Base-by-base conservation (phyloP, 306 rosid genomes). In the Malus sylvestris region DNA sequence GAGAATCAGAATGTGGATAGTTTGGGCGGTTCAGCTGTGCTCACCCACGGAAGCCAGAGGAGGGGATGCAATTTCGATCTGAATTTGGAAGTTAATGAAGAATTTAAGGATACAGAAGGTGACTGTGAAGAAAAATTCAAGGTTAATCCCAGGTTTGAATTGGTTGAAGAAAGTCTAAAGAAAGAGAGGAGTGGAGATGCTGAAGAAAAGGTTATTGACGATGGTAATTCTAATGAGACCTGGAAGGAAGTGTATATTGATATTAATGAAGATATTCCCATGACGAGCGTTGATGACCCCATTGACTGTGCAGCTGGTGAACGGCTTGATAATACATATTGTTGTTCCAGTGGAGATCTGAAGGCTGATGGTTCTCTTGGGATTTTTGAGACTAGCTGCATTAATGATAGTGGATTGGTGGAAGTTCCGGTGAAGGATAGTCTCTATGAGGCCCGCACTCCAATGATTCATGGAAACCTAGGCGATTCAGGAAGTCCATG, bases 21-120 rank as follows among this genome's bases (percentile, higher is more conserved):
- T 76, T 38, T 73, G 72, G 78, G 82, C 42, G n/a, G 69, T 70
- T 76, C 70, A 25, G 83, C 64, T 35, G 85, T 73, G 53, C 87
- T 58, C 75, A 77, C 8, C 1, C 68, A 71, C 75, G 81, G 79
- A 82, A 85, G 16, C 0, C 65, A 76, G 80, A 82, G 78, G 84
- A 85, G 81, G 86, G 87, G 86, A 46, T 85, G 96, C 52, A 65
- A 73, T 59, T 90, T 95, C 81, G 99, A 95, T 87, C 89, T 95
- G 84, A 95, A 95, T 73, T 76, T 90, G 78, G 97, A 84, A 66
- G 91, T 89, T 29, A 80, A 77, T 79, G 98, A 92, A 22, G 97
- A 87, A 23, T 80, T 22, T 10, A 87, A 81, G 80, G 91, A 88
- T 76, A 49, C 59, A 32, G 84, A 70, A 68, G 84, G 74, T 80